A percentile compares a stretch with the other conserved stretches of the same genome.
phyloP scores from a whole-genome alignment of 306 rosid genomes.

The Sphenostylis stenocarpa region DNA sequence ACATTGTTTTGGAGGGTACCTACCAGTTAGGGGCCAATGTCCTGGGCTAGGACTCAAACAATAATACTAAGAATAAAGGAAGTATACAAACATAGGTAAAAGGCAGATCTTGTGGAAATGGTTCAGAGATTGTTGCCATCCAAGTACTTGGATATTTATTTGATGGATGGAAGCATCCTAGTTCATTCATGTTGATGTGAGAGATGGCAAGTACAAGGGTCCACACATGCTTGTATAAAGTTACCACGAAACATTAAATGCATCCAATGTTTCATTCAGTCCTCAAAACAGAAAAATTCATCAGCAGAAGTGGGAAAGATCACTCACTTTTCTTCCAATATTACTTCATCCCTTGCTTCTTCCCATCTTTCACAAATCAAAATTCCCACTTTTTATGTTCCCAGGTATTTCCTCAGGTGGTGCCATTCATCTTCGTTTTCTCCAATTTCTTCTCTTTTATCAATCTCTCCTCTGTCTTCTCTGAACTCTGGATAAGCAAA shows the following conservation, averaged over 20 bases:
- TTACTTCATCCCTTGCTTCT: too few species aligned
- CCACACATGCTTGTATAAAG: neutral
- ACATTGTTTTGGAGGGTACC: neutral
- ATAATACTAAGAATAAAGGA: neutral
- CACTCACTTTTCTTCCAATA: too few species aligned
- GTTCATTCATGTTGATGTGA: neutral
- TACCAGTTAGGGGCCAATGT: neutral
- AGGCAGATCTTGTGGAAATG: neutral
- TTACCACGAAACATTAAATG: too few species aligned
- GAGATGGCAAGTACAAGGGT: slow-evolving; percentile 5
- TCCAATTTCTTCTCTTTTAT: neutral
- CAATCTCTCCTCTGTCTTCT: neutral
- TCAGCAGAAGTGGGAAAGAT: neutral
- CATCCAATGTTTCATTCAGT: neutral
- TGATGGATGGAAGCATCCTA: neutral
- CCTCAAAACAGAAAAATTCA: neutral
- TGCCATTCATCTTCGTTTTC: neutral
- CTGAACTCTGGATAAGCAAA: too few species aligned
- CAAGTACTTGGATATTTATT: neutral
- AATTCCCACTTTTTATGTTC: neutral
- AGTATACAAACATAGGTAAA: neutral
- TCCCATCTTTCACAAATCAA: neutral
- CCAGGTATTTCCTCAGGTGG: neutral
- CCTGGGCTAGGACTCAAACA: neutral
- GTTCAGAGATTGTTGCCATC: neutral